Evolutionary conservation across 305 asterid genomes (phyloP).

Genomic region (Fraxinus greggii): DNA sequence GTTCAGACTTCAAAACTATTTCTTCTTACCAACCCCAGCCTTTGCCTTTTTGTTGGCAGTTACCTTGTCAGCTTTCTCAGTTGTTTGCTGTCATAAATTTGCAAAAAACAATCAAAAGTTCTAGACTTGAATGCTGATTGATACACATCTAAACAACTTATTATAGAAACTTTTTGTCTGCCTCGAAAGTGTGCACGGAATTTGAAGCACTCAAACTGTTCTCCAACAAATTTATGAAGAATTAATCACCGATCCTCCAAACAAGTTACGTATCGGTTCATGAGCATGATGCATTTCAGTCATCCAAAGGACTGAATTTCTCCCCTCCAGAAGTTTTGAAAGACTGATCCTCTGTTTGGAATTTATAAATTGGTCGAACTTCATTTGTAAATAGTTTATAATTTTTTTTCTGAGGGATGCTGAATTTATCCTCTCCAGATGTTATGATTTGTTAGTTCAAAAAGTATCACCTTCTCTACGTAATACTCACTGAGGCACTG

Average conservation of each 20-base stretch:
- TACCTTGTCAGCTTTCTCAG: slow-evolving; percentile 54
- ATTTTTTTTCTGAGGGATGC: too few species aligned
- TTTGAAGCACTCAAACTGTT: background rate
- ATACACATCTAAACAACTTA: background rate
- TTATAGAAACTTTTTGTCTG: background rate
- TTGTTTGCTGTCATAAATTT: slow-evolving; percentile 52
- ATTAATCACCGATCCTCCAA: background rate
- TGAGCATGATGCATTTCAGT: background rate
- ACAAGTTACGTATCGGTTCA: background rate
- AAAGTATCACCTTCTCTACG: background rate
- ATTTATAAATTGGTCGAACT: too few species aligned
- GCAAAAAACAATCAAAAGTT: background rate
- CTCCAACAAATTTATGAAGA: background rate
- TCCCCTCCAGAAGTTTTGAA: background rate
- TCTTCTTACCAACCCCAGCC: slow-evolving; percentile 54
- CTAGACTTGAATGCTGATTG: background rate
- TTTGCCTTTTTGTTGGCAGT: slow-evolving; percentile 62
- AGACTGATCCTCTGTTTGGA: background rate
- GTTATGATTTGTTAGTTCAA: background rate
- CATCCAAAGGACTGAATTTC: background rate
- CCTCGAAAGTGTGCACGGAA: background rate
- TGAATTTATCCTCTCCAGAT: background rate
- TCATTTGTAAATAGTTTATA: too few species aligned
- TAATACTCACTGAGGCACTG: background rate
- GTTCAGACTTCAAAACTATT: slow-evolving; percentile 31